Base-by-base conservation (phyloP, 2,329 filamentous ascomycete genomes). In the Cordyceps cicadae region DNA sequence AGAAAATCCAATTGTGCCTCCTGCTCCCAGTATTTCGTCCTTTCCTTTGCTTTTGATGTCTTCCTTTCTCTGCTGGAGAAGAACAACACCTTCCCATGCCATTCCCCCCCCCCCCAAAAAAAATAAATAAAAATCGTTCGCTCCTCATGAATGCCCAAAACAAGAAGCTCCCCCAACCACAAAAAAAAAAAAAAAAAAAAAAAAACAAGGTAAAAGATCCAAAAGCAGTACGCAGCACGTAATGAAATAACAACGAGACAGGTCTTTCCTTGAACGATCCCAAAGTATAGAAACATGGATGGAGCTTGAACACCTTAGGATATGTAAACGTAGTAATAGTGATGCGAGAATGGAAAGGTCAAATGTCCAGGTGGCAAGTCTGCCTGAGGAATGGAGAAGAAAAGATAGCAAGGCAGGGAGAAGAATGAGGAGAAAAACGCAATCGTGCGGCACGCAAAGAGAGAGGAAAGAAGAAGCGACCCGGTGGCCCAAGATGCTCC, bases 191-290 rank as follows among this genome's bases (percentile, higher is more conserved):
- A 37, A 39, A 12, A 37, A 17, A 26, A n/a, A 50, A 26, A 45
- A 15, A n/a, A 32, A 17, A 3, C 29, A n/a, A 29, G 24, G 48
- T 9, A 39, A 17, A 39, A n/a, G 41, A 37, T 37, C 45, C 45
- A 48, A 56, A 51, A 37, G 11, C 2, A 37, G 12, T 2, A n/a
- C 9, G 11, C 5, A 59, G 17, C 9, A 17, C 14, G 21, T 19
- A 59, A 52, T 29, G 3, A 24, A 50, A 34, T 29, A 12, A n/a
- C 8, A n/a, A 3, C 46, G 19, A 43, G 24, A 43, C 32, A 59
- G 11, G 24, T 59, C 57, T 59, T 53, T 46, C 56, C 39, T 45
- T 53, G 49, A n/a, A 48, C 34, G 17, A 37, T 52, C 48, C 57
- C 57, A 34, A 43, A n/a, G 48, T 21, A 52, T 46, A 19, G 14